Percentiles rank a stretch among this genome's conserved stretches.
phyloP scores from a whole-genome alignment of 495 filamentous ascomycete genomes.

The Podospora anserina region DNA sequence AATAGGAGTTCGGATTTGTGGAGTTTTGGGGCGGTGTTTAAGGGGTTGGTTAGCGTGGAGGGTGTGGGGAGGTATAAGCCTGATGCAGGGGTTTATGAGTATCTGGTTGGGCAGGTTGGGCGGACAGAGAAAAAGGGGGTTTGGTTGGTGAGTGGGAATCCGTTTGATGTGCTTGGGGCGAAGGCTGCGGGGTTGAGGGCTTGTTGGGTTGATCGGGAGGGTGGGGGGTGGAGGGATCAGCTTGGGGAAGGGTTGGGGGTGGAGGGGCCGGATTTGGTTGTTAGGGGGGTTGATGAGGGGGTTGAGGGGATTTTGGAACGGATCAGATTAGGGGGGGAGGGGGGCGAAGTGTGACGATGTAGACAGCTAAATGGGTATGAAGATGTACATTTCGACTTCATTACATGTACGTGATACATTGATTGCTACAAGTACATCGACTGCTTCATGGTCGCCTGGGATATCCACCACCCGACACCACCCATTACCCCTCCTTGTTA shows the following conservation, averaged over 20 bases:
- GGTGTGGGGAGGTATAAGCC: background rate
- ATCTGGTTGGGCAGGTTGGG: conserved; percentile 31
- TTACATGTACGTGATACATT: too few species aligned
- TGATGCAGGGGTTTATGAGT: background rate
- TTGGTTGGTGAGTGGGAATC: conserved; percentile 74
- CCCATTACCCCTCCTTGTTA: background rate
- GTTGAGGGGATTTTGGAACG: conserved; percentile 37
- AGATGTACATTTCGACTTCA: too few species aligned
- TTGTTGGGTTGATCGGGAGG: conserved; percentile 67
- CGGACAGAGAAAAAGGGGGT: conserved; percentile 48
- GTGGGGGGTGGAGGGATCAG: conserved; percentile 51
- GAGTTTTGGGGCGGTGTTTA: background rate
- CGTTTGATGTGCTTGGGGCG: conserved; percentile 70
- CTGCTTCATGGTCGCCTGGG: too few species aligned
- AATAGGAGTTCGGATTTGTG: background rate
- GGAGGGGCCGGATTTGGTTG: conserved; percentile 44
- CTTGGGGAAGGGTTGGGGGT: conserved; percentile 42
- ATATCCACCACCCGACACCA: too few species aligned
- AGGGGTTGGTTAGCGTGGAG: background rate
- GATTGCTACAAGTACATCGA: too few species aligned
- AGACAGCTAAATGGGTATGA: too few species aligned
- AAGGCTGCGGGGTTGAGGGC: conserved; percentile 54
- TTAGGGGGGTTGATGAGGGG: conserved; percentile 49
- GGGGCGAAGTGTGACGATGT: too few species aligned
- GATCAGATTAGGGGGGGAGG: too few species aligned